phyloP scores from a whole-genome alignment of 2,329 filamentous ascomycete species.

The Neurospora crassa region DNA sequence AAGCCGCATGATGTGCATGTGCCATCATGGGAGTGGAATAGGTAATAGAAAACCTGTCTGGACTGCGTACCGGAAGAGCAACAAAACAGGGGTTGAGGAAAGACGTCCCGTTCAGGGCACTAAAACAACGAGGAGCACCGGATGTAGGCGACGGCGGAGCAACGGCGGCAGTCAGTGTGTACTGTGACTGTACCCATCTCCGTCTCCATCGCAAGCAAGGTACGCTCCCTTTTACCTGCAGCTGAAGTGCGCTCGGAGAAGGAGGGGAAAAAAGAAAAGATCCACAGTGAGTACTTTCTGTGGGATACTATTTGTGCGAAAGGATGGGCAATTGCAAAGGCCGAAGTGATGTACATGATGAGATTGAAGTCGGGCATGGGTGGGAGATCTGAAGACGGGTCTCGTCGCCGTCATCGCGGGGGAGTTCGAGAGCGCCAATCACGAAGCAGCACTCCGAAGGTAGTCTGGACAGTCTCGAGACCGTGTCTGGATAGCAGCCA shows the following conservation, averaged over 20 bases:
- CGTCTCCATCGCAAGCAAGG: not conserved
- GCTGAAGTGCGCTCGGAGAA: not conserved
- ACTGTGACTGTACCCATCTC: not conserved
- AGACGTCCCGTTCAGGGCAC: not conserved
- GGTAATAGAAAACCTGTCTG: not conserved
- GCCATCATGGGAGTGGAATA: not conserved
- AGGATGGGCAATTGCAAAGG: not conserved
- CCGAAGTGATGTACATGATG: not conserved
- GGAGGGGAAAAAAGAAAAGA: not conserved
- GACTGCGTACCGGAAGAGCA: not conserved
- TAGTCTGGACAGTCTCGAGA: not conserved
- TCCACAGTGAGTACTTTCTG: not conserved
- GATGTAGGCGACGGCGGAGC: not conserved
- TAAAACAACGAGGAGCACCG: not conserved
- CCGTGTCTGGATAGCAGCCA: not conserved
- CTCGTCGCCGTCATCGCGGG: not conserved
- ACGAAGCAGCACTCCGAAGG: not conserved
- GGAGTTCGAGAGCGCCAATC: not conserved
- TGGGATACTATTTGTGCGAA: not conserved
- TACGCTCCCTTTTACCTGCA: not conserved
- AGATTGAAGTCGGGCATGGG: not conserved
- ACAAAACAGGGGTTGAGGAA: not conserved
- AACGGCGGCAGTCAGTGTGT: not conserved
- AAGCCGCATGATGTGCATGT: slow-evolving; percentile 10
- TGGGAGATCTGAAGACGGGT: not conserved